These are phyloP conservation scores for Plectranthus barbatus DNA, from an alignment of 257 asterid genomes.

Conservation along the genomic window DNA sequence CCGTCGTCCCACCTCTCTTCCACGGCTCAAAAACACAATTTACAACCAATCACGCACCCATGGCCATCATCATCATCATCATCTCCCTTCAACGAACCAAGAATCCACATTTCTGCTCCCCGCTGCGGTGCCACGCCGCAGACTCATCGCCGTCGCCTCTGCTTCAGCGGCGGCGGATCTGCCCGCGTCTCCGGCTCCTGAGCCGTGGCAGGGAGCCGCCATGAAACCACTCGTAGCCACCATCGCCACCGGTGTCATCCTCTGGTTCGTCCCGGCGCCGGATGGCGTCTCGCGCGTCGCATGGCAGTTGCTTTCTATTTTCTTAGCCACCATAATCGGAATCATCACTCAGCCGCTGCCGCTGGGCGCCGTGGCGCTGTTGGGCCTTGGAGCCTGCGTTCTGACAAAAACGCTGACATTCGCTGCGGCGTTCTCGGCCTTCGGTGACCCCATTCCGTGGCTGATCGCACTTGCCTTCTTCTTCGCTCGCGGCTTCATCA, in stretches of 20 bases:
- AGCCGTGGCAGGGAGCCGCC: constrained; percentile 60
- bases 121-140: too few relatives aligned
- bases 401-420: constrained; percentile 76
- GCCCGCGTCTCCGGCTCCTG: constrained; percentile 28
- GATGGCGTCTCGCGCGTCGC: constrained; percentile 67
- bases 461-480: constrained; percentile 88
- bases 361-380: constrained; percentile 81
- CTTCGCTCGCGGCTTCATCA: constrained; percentile 88
- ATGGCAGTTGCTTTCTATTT: constrained; percentile 85
- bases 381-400: constrained; percentile 92
- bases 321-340: constrained; percentile 87
- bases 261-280: constrained; percentile 90
- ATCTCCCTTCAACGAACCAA: not conserved
- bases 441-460: constrained; percentile 97
- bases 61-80: not conserved
- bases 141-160: constrained; percentile 20
- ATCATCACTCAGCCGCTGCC: constrained; percentile 90
- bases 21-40: not conserved
- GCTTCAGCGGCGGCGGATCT: constrained; percentile 33
- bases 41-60: too few relatives aligned
- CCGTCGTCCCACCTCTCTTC: constrained; percentile 30
- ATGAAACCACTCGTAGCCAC: constrained; percentile 67
- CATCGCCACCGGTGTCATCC: constrained; percentile 71
- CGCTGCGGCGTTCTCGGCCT: constrained; percentile 90
- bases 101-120: constrained; percentile 13